These are phyloP conservation scores for Bolboschoenoplectus hybrid DNA, from an alignment of 202 grass and related monocot species.

Conservation along the genomic window DNA sequence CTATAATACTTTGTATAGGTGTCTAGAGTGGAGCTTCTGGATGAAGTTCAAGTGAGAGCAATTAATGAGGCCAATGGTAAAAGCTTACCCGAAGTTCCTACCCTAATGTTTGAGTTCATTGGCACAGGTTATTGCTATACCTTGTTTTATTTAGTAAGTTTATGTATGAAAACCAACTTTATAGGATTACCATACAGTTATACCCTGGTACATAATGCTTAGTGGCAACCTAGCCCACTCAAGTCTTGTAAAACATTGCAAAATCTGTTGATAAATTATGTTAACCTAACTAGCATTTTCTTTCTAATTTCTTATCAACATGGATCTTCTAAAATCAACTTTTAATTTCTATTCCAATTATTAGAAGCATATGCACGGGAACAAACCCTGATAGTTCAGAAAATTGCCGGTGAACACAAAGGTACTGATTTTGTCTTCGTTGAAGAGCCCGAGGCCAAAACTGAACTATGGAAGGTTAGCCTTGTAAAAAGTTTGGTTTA, in stretches of 20 bases:
- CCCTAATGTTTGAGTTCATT: slow-evolving; percentile 99
- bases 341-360: slow-evolving; percentile 36
- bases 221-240: background rate
- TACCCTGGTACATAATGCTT: background rate
- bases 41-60: slow-evolving; percentile 98
- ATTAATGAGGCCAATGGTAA: slow-evolving; percentile 92
- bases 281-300: slow-evolving; percentile 14
- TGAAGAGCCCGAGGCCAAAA: slow-evolving; percentile 71
- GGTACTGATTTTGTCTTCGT: slow-evolving; percentile 93
- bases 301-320: background rate
- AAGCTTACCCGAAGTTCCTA: slow-evolving; percentile 79
- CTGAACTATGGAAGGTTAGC: slow-evolving; percentile 86
- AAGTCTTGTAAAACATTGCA: background rate
- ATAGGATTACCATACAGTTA: background rate
- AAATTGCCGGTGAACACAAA: slow-evolving; percentile 77
- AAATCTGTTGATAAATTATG: background rate
- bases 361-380: slow-evolving; percentile 94
- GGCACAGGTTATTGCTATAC: slow-evolving; percentile 71
- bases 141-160: slow-evolving; percentile 33
- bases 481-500: slow-evolving; percentile 22
- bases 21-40: slow-evolving; percentile 89
- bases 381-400: slow-evolving; percentile 88
- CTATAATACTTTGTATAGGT: slow-evolving; percentile 55
- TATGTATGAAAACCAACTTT: slow-evolving; percentile 32
- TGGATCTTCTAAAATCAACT: background rate